Evolutionary conservation across 2,329 filamentous ascomycete species (phyloP).

Genomic region (Fusarium sp.): DNA sequence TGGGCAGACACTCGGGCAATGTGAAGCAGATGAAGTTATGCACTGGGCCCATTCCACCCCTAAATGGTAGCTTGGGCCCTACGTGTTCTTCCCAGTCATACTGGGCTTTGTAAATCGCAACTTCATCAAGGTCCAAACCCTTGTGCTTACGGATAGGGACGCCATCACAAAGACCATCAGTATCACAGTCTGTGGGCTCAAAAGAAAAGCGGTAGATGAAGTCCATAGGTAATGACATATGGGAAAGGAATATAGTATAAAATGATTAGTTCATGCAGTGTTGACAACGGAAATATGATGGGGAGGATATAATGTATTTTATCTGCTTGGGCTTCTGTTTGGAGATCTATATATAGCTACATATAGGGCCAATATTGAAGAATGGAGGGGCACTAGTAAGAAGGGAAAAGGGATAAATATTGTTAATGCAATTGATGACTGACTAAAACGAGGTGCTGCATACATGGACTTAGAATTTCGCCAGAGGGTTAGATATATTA

Average conservation of each 20-base stretch:
- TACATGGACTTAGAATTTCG: accelerated
- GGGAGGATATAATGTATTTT: too few relatives aligned
- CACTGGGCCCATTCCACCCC: not conserved
- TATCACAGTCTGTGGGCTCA: not conserved
- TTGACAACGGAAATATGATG: too few relatives aligned
- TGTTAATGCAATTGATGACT: too few relatives aligned
- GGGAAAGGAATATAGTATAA: too few relatives aligned
- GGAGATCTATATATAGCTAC: too few relatives aligned
- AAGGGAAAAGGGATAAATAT: too few relatives aligned
- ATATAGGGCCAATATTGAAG: too few relatives aligned
- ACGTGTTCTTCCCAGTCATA: not conserved
- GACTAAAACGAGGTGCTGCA: too few relatives aligned
- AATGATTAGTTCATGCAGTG: too few relatives aligned
- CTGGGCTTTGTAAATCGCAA: not conserved
- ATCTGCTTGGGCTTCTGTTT: too few relatives aligned
- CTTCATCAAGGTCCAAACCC: not conserved
- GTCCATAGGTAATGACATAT: not conserved
- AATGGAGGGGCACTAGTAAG: too few relatives aligned
- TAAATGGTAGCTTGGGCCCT: not conserved
- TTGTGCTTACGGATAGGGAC: not conserved
- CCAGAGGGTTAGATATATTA: accelerated
- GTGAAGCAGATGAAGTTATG: not conserved
- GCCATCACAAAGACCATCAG: not conserved
- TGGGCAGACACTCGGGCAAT: not conserved
- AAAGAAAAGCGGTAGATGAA: not conserved